Conservation (phyloP, 164 flowering plant genomes). For the Sedum album region DNA sequence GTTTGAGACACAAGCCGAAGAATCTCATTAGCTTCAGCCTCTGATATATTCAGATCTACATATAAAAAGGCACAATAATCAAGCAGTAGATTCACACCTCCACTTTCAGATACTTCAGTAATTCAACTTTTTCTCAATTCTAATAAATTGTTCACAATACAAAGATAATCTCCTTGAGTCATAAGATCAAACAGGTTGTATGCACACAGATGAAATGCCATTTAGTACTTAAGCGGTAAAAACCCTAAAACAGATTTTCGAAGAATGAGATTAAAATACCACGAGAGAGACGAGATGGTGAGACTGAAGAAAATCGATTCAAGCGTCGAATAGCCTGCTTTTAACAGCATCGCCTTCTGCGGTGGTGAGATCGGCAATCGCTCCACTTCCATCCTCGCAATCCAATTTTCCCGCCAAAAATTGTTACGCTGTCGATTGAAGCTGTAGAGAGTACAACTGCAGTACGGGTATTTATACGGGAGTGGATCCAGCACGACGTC, state of each 20-base stretch:
- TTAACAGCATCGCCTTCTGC: constrained; percentile 50
- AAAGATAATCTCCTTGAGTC: too few species aligned
- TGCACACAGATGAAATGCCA: too few species aligned
- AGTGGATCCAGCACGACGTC: too few species aligned
- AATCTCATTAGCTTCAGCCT: constrained; percentile 48
- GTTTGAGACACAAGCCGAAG: constrained; percentile 35
- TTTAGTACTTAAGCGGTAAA: too few species aligned
- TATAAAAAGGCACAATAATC: neutral
- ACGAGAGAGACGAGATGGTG: constrained; percentile 47
- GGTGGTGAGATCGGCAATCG: constrained; percentile 53
- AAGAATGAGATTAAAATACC: constrained; percentile 25
- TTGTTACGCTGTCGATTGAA: neutral
- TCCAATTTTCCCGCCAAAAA: neutral
- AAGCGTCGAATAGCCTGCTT: constrained; percentile 61
- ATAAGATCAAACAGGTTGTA: too few species aligned
- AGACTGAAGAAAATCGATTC: constrained; percentile 40
- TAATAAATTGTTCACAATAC: too few species aligned
- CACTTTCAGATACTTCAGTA: too few species aligned
- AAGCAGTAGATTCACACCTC: too few species aligned
- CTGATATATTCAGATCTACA: constrained; percentile 50
- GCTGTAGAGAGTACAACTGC: constrained; percentile 10
- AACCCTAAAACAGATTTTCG: neutral
- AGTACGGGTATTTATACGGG: too few species aligned
- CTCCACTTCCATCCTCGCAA: constrained; percentile 15
- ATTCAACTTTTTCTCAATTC: too few species aligned